Conservation (phyloP, 1,284 basidiomycete genomes). For the Cryptococcus depauperatus region DNA sequence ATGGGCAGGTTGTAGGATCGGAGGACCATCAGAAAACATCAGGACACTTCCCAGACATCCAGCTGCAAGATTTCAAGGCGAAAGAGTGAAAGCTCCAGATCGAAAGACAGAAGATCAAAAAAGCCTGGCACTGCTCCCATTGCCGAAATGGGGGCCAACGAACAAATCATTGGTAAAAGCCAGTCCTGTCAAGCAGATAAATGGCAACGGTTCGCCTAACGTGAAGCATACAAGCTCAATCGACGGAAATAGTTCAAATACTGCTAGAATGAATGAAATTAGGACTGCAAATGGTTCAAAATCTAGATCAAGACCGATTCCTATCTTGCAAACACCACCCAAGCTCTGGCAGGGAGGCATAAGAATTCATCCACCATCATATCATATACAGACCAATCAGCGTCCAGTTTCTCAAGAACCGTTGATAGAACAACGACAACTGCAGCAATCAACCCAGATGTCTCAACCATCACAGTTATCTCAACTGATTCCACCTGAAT, state of each 20-base stretch:
- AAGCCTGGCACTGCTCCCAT: background rate
- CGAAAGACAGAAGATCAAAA: background rate
- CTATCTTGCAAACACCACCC: background rate
- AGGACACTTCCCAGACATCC: background rate
- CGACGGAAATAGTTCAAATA: background rate
- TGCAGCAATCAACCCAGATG: too few relatives aligned
- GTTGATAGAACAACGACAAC: too few relatives aligned
- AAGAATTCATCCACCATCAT: too few relatives aligned
- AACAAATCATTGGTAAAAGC: too few relatives aligned
- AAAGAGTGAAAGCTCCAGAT: background rate
- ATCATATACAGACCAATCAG: too few relatives aligned
- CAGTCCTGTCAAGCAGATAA: background rate
- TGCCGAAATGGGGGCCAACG: background rate
- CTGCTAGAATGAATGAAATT: background rate
- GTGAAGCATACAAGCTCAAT: background rate
- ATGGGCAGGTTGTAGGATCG: slow-evolving; percentile 22
- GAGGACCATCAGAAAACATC: slow-evolving; percentile 13
- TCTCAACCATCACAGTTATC: too few relatives aligned
- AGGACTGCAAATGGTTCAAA: background rate
- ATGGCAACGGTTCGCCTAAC: background rate
- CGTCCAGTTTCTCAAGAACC: too few relatives aligned
- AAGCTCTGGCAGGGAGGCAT: too few relatives aligned
- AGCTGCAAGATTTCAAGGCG: background rate
- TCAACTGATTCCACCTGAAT: too few relatives aligned
- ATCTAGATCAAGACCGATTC: background rate